These are phyloP conservation scores for Galerina sulciceps DNA, from an alignment of 768 basidiomycete genomes.

Conservation along the genomic window DNA sequence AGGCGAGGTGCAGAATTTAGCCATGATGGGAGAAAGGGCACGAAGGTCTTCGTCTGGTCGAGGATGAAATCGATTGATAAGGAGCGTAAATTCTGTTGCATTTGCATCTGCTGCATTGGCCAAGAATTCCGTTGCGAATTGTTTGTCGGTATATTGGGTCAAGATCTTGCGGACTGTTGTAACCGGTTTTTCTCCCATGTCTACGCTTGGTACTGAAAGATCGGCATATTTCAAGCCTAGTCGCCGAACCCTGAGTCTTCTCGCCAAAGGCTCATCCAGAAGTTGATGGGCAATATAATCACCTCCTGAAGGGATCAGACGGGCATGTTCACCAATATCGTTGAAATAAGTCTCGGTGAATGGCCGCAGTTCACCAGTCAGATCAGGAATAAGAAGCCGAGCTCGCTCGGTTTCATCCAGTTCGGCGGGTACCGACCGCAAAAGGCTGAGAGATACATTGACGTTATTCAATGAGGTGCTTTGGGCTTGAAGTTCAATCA, in stretches of 20 bases:
- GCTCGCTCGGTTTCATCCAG: conserved; percentile 26
- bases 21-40: conserved; percentile 37
- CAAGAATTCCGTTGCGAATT: conserved; percentile 52
- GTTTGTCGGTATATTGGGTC: conserved; percentile 42
- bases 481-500: conserved; percentile 22
- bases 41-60: neutral
- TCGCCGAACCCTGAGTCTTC: conserved; percentile 31
- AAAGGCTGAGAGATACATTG: conserved; percentile 28
- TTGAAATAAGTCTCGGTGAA: conserved; percentile 39
- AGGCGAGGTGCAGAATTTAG: conserved; percentile 35
- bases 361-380: conserved; percentile 26
- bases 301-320: conserved; percentile 22
- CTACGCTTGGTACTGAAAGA: conserved; percentile 30
- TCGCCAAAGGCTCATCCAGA: conserved; percentile 35
- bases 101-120: conserved; percentile 58
- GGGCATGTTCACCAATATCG: conserved; percentile 39
- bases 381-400: conserved; percentile 40
- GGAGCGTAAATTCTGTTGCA: conserved; percentile 45
- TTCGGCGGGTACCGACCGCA: conserved; percentile 30
- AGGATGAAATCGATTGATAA: conserved; percentile 36
- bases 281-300: conserved; percentile 32
- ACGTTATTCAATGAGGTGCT: conserved; percentile 16
- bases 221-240: conserved; percentile 39
- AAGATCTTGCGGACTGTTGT: conserved; percentile 47
- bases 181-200: conserved; percentile 47